Percentiles rank a stretch among this genome's conserved stretches.
Evolutionary conservation across 2,329 filamentous ascomycete species (phyloP).

Genomic region (Pseudopithomyces maydicus): DNA sequence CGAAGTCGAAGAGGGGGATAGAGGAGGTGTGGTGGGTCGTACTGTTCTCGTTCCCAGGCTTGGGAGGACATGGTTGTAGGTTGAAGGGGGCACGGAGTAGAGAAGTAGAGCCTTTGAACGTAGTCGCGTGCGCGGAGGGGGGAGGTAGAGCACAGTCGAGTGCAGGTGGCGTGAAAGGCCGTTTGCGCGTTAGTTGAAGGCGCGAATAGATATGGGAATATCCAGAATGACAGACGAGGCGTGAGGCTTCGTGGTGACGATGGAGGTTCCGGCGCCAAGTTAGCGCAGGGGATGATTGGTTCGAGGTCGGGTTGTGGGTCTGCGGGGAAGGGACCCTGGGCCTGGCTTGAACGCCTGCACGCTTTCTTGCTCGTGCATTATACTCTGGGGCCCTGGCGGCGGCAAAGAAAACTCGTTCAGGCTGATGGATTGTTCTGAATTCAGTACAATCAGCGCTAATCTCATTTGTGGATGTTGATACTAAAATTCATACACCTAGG

Average conservation of each 20-base stretch:
- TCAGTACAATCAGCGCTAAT: no score
- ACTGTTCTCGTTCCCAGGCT: constrained; percentile 14
- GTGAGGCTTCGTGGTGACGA: constrained; percentile 5
- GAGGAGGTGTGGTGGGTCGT: background rate
- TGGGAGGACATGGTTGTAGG: constrained; percentile 6
- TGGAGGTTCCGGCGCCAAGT: background rate
- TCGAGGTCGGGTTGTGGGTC: background rate
- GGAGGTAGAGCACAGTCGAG: background rate
- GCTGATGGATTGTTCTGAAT: no score
- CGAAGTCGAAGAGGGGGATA: background rate
- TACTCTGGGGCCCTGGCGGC: no score
- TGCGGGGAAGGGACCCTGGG: background rate
- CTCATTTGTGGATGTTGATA: no score
- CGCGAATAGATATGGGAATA: background rate
- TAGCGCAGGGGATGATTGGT: background rate
- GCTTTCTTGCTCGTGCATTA: background rate
- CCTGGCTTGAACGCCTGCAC: background rate
- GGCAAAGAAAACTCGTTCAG: no score
- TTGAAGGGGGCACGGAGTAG: background rate
- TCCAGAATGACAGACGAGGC: background rate
- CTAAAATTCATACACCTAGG: background rate
- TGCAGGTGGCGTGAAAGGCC: background rate
- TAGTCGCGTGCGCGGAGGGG: background rate
- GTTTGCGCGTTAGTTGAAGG: background rate
- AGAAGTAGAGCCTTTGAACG: no score